Base-by-base conservation (phyloP, 805 yeast genomes). In the Debaryomyces hansenii region DNA sequence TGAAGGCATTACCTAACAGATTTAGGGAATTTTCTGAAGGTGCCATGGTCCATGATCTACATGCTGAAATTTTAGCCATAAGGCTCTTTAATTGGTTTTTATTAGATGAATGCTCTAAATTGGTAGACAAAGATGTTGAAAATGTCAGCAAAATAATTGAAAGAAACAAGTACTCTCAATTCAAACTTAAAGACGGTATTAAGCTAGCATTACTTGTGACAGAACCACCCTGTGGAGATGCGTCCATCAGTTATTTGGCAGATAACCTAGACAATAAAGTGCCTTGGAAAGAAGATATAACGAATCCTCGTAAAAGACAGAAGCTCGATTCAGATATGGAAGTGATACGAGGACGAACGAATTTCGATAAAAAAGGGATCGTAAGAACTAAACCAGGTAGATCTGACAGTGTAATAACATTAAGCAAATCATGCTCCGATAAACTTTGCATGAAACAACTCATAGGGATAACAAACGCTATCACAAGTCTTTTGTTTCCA, bases 361-460 rank as follows among this genome's bases (percentile, higher is more conserved):
- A 80, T 59, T 84, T 80, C 52, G 67, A 66, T 12, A 55, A 66
- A 15, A 64, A 75, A 2, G 96, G 96, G 0, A 64, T 70, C 7
- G 90, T 92, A 1, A 72, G 99, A 51, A 91, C 98, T 0, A 92
- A 94, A 59, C 99, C 98, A 0, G 99, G 99, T 1, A 64, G 98
- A 42, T 62, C 73, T 24, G 98, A 94, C 60, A 85, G 97, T 2
- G 76, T 78, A 1, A 51, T 82, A 4, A 79, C 96, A 0, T 63
- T 78, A 41, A 87, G 95, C 27, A 92, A 90, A 62, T 88, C 96
- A 0, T 92, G 98, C 61, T 82, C 95, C 1, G 98, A 92, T 62
- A 92, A 92, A 57, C 62, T 92, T 20, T 75, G 87, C 37, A 43
- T 84, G 41, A 75, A 76, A 48, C 97, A 89, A 60, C 64, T 69